Percentiles rank a stretch among this genome's conserved stretches.
These are phyloP conservation scores for Capsicum rhomboideum DNA, from an alignment of 257 asterid species.

Conservation along the genomic window DNA sequence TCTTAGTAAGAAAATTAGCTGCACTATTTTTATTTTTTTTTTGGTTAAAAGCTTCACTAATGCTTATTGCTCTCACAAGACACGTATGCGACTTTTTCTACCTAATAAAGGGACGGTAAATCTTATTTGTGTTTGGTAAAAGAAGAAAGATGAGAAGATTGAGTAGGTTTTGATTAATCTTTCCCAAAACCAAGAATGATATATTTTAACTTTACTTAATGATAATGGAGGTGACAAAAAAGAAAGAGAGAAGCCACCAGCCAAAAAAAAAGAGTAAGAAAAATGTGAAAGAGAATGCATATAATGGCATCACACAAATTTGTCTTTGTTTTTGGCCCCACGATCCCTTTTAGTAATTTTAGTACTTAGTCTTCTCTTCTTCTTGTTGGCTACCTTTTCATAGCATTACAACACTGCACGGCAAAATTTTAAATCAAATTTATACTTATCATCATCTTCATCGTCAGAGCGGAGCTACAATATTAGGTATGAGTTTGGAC, in stretches of 20 bases:
- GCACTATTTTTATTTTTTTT: too few relatives aligned
- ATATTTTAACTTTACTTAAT: constrained; percentile 17
- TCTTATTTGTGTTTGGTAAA: neutral
- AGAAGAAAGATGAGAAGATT: constrained; percentile 6
- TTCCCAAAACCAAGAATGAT: constrained; percentile 21
- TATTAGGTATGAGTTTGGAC: neutral
- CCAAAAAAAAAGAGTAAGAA: neutral
- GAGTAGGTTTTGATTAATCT: constrained; percentile 12
- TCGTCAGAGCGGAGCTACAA: neutral
- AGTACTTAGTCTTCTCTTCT: neutral
- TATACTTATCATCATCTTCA: neutral
- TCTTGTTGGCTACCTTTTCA: neutral
- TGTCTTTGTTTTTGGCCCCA: constrained; percentile 23
- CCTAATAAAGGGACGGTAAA: neutral
- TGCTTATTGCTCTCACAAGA: neutral
- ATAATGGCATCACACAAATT: constrained; percentile 24
- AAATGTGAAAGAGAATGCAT: constrained; percentile 21
- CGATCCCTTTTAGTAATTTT: constrained; percentile 8
- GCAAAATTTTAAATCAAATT: neutral
- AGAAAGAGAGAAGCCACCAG: constrained; percentile 25
- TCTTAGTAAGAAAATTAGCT: too few relatives aligned
- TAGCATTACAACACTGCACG: neutral
- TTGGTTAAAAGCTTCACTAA: too few relatives aligned
- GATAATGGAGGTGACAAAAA: constrained; percentile 15
- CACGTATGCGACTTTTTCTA: neutral